Conservation (phyloP, 2,329 filamentous ascomycete genomes). For the Venturia carpophila region DNA sequence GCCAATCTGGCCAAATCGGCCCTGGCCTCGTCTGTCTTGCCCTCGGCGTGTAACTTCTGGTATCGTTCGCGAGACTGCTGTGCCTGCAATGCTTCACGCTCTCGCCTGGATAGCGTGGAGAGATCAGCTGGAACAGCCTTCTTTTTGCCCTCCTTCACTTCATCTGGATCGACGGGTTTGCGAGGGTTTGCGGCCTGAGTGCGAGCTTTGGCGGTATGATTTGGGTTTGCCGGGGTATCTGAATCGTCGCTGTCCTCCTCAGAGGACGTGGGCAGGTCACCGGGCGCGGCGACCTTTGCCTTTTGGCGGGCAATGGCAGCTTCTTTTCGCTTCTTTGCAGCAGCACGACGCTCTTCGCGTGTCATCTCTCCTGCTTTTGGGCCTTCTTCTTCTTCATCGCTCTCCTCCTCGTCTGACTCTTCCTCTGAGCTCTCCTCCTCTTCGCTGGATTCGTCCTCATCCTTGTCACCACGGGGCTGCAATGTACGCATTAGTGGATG, state of each 20-base stretch:
- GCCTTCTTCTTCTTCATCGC: conserved; percentile 32
- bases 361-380: conserved; percentile 45
- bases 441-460: conserved; percentile 32
- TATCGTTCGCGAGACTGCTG: conserved; percentile 84
- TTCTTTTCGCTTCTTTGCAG: conserved; percentile 84
- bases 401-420: conserved; percentile 40
- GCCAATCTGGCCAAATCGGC: conserved; percentile 77
- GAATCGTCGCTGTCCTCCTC: conserved; percentile 48
- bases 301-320: conserved; percentile 75
- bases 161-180: conserved; percentile 46
- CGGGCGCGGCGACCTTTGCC: conserved; percentile 64
- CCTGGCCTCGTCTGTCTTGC: conserved; percentile 93
- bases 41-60: conserved; percentile 82
- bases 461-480: conserved; percentile 15
- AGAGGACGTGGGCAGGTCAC: conserved; percentile 68
- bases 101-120: conserved; percentile 55
- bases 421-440: conserved; percentile 33
- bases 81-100: conserved; percentile 75
- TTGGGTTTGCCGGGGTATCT: conserved; percentile 80
- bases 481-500: not conserved
- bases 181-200: conserved; percentile 58
- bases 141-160: conserved; percentile 47
- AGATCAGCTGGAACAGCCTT: conserved; percentile 28
- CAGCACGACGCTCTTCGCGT: conserved; percentile 80
- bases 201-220: conserved; percentile 62